Evolutionary conservation across 768 basidiomycete genomes (phyloP), one percentile per base, ranked within the genome.

Genomic region (Lyophyllum shimeji): DNA sequence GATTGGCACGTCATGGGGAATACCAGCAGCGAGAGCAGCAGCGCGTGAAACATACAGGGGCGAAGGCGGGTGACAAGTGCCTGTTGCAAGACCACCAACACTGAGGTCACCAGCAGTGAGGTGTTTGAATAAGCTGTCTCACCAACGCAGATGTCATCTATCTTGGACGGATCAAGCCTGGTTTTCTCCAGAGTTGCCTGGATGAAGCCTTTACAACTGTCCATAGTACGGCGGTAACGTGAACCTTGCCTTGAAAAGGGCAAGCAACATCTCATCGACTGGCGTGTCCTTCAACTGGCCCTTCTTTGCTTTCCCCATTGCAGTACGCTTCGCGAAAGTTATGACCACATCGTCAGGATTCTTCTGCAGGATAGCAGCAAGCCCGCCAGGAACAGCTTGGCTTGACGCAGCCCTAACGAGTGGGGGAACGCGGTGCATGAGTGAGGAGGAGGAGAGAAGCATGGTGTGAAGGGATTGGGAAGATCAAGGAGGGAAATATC

Each of bases 81-180:
- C 92, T 92, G 50, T 7, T 33, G 27, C 13, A 23, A 56, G 44
- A 34, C 31, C 46, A 51, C 39, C 45, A 31, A 46, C 15, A 33
- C 25, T 23, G 33, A 12, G 43, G 9, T 33, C 46, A 51, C 39
- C 45, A 31, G 48, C 15, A 33, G 25, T 23, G 33, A 12, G 43
- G 9, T 18, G 8, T 24, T 24, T 34, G 31, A 31, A 46, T n/a
- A 15, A n/a, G n/a, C 23, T 48, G n/a, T 65, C 83, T 50, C 63
- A 86, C 92, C 91, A 34, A 95, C 89, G 56, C 87, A 91, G 44
- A 94, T 90, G 61, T 94, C 92, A 50, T 89, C 88, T 53, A 94
- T 84, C 63, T 82, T 82, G 25, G 79, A 66, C 0, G 90, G 88
- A 69, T 90, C 83, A 20, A 94, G 76, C 47, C 75, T 79, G 0